A percentile compares a stretch with the other conserved stretches of the same genome.
phyloP scores from a whole-genome alignment of 2,329 filamentous ascomycete genomes.

The Scytalidium lignicola region DNA sequence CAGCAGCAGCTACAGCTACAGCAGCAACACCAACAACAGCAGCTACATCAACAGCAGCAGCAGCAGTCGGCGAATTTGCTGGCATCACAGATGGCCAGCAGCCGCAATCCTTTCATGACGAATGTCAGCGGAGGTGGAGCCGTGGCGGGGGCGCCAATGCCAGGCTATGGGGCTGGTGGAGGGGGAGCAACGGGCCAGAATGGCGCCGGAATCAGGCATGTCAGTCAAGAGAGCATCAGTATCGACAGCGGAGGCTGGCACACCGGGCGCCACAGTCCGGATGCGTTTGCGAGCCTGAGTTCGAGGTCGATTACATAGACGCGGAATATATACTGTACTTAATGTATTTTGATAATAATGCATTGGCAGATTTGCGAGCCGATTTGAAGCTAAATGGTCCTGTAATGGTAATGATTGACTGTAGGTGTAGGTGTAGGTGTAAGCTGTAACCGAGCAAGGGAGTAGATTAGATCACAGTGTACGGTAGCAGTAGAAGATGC shows the following conservation, averaged over 20 bases:
- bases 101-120: slow-evolving; percentile 27
- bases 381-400: too few relatives aligned
- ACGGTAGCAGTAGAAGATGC: too few relatives aligned
- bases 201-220: slow-evolving; percentile 33
- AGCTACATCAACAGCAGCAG: not conserved
- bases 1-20: too few relatives aligned
- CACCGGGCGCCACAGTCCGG: slow-evolving; percentile 70
- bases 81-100: slow-evolving; percentile 14
- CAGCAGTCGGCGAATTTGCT: slow-evolving; percentile 5
- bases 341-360: too few relatives aligned
- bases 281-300: slow-evolving; percentile 68
- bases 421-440: too few relatives aligned
- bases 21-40: not conserved
- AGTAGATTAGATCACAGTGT: too few relatives aligned
- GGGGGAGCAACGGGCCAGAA: slow-evolving; percentile 20
- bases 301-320: slow-evolving; percentile 25
- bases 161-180: slow-evolving; percentile 13
- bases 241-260: slow-evolving; percentile 43
- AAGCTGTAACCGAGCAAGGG: too few relatives aligned
- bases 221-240: slow-evolving; percentile 66
- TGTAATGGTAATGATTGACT: too few relatives aligned
- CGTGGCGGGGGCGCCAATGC: slow-evolving; percentile 3
- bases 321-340: too few relatives aligned
- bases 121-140: slow-evolving; percentile 8
- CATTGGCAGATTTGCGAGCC: too few relatives aligned